Conservation (phyloP, 2,329 filamentous ascomycete genomes). For the Phialophora chinensis region DNA sequence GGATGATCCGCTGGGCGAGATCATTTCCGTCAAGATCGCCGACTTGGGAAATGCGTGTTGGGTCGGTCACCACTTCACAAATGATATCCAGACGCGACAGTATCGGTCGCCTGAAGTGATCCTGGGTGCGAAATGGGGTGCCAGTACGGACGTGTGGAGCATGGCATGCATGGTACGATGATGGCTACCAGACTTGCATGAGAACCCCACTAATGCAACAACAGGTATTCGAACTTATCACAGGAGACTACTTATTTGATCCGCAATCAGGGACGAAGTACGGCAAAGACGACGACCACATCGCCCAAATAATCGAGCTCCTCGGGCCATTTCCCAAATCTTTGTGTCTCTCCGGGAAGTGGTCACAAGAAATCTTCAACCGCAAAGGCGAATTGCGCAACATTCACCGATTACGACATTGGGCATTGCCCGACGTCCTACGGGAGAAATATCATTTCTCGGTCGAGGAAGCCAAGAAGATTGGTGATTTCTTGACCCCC, state of each 20-base stretch:
- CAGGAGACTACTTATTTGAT: conserved; percentile 97
- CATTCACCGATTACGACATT: conserved; percentile 94
- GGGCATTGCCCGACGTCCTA: conserved; percentile 90
- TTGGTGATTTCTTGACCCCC: conserved; percentile 82
- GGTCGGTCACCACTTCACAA: conserved; percentile 98
- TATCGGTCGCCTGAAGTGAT: conserved; percentile 98
- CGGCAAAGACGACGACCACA: conserved; percentile 98
- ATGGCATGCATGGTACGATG: conserved; percentile 94
- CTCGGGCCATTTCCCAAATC: conserved; percentile 92
- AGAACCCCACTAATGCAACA: conserved; percentile 9
- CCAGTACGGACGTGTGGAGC: conserved; percentile 99
- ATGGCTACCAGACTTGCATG: background rate
- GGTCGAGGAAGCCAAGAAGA: conserved; percentile 76
- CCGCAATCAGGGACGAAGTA: conserved; percentile 98
- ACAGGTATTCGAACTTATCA: conserved; percentile 95
- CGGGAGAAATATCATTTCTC: conserved; percentile 97
- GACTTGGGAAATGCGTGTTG: conserved; percentile 98
- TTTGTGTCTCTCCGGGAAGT: conserved; percentile 89
- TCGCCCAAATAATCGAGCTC: conserved; percentile 97
- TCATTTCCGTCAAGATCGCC: conserved; percentile 98
- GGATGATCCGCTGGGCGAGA: conserved; percentile 58
- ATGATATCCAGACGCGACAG: conserved; percentile 97
- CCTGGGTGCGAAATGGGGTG: conserved; percentile 94
- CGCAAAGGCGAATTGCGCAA: conserved; percentile 95
- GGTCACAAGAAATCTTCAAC: conserved; percentile 99